phyloP scores from a whole-genome alignment of 2,329 filamentous ascomycete genomes.

The Chalara sp. region DNA sequence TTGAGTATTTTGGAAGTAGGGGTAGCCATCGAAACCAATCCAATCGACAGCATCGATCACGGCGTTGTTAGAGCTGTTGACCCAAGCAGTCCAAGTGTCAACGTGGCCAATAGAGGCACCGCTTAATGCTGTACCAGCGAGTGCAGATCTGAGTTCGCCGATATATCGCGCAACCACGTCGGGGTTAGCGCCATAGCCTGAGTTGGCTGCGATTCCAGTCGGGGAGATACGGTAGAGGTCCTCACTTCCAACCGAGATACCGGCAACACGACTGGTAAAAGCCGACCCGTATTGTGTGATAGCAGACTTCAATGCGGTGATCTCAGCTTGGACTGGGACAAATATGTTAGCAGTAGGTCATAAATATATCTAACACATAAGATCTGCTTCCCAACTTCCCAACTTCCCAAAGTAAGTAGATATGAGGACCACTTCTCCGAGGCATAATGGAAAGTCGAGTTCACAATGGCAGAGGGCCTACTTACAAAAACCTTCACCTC shows the following conservation, averaged over 20 bases:
- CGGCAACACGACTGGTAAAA: constrained; percentile 62
- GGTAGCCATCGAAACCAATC: constrained; percentile 77
- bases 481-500: constrained; percentile 37
- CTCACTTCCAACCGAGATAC: constrained; percentile 82
- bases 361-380: too few species aligned
- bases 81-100: constrained; percentile 80
- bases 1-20: constrained; percentile 71
- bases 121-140: constrained; percentile 55
- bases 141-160: constrained; percentile 54
- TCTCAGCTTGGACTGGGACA: constrained; percentile 59
- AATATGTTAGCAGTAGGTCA: too few species aligned
- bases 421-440: too few species aligned
- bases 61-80: constrained; percentile 63
- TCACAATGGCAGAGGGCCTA: too few species aligned
- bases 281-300: constrained; percentile 60
- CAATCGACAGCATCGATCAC: constrained; percentile 69
- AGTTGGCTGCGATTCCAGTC: constrained; percentile 57
- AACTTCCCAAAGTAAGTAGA: too few species aligned
- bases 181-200: constrained; percentile 57
- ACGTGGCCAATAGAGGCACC: constrained; percentile 69
- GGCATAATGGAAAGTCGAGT: too few species aligned
- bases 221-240: constrained; percentile 76
- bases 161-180: constrained; percentile 63
- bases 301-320: constrained; percentile 63
- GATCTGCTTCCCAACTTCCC: too few species aligned